phyloP scores from a whole-genome alignment of 129 eudicot species.

The Calendula officinalis region DNA sequence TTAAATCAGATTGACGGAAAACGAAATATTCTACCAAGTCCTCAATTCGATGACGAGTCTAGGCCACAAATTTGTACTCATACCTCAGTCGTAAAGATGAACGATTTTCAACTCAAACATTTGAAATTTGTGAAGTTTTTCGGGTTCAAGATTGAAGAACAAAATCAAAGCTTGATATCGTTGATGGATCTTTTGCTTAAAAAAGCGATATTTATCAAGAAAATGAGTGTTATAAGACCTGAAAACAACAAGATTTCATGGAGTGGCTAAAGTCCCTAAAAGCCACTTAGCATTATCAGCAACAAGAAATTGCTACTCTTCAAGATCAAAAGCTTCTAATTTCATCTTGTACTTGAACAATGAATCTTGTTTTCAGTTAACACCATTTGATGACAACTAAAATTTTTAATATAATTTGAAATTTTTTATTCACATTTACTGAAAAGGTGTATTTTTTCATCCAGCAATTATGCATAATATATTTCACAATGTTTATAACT shows the following conservation, averaged over 20 bases:
- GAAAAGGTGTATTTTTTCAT: constrained; percentile 5
- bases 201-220: constrained; percentile 35
- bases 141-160: constrained; percentile 28
- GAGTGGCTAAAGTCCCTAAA: constrained; percentile 38
- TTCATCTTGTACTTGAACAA: constrained; percentile 12
- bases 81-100: neutral
- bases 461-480: constrained; percentile 18
- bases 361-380: constrained; percentile 19
- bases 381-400: constrained; percentile 5
- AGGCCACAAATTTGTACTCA: constrained; percentile 28
- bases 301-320: constrained; percentile 21
- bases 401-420: neutral
- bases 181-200: constrained; percentile 44
- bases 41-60: constrained; percentile 15
- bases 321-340: constrained; percentile 16
- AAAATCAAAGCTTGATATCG: constrained; percentile 16
- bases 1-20: constrained; percentile 27
- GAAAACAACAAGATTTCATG: constrained; percentile 24
- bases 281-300: constrained; percentile 23
- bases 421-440: neutral
- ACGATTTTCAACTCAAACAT: constrained; percentile 24
- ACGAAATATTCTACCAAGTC: constrained; percentile 5
- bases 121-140: constrained; percentile 21
- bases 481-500: constrained; percentile 23
- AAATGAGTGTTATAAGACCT: constrained; percentile 29